Evolutionary conservation across 805 yeast species (phyloP).

Genomic region (Deakozyma indianensis): DNA sequence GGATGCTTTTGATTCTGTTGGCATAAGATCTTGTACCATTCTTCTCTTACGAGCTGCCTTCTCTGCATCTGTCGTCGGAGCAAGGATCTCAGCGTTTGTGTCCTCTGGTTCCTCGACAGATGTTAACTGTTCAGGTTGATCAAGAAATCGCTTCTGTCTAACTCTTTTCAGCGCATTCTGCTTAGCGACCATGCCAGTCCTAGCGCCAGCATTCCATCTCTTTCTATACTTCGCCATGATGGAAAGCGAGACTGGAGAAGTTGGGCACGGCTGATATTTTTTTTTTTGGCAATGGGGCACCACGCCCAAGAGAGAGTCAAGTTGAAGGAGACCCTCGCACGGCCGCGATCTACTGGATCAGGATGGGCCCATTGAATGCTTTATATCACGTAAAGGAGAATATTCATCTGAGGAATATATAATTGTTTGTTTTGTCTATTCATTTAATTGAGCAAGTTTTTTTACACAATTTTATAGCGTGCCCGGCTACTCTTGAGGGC

Average conservation of each 20-base stretch:
- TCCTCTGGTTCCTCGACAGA: constrained; percentile 19
- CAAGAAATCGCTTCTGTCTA: constrained; percentile 52
- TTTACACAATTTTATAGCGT: no score
- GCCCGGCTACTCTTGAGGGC: no score
- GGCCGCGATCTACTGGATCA: no score
- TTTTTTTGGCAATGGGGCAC: background rate
- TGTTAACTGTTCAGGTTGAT: constrained; percentile 9
- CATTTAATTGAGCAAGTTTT: no score
- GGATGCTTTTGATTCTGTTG: constrained; percentile 56
- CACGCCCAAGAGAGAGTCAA: no score
- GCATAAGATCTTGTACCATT: constrained; percentile 17
- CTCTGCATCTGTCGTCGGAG: constrained; percentile 53
- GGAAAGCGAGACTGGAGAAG: background rate
- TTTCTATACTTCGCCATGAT: constrained; percentile 70
- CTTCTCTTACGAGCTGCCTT: constrained; percentile 45
- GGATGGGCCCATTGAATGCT: no score
- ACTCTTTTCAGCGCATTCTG: constrained; percentile 53
- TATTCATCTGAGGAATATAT: no score
- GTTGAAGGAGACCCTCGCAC: no score
- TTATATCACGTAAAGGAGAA: no score
- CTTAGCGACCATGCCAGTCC: constrained; percentile 71
- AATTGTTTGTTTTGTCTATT: no score
- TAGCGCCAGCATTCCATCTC: constrained; percentile 74
- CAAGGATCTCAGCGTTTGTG: constrained; percentile 44
- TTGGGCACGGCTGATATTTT: background rate